These are phyloP conservation scores for Coccomyxa subellipsoidea DNA, from an alignment of 163 green algal genomes.

Conservation along the genomic window DNA sequence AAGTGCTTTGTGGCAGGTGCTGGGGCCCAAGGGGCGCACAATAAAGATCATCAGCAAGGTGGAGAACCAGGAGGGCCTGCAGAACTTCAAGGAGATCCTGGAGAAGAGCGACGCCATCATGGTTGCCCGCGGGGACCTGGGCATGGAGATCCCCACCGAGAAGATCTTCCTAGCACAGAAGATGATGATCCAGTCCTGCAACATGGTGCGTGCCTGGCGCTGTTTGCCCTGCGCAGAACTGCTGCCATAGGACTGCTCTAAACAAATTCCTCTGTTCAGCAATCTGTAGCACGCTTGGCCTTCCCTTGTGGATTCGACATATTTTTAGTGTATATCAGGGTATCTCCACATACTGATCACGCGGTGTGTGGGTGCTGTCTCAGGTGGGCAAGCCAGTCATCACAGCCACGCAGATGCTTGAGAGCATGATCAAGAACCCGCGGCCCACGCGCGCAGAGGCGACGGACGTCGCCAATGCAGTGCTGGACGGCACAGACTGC, in stretches of 20 bases:
- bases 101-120: conserved; percentile 88
- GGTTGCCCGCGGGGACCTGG: conserved; percentile 93
- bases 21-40: conserved; percentile 50
- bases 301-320: too few relatives aligned
- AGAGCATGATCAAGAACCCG: conserved; percentile 94
- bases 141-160: conserved; percentile 98
- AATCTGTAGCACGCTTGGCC: too few relatives aligned
- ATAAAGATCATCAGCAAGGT: conserved; percentile 96
- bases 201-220: conserved; percentile 51
- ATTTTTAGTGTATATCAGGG: too few relatives aligned
- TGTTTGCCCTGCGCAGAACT: too few relatives aligned
- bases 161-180: conserved; percentile 98
- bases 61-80: conserved; percentile 96
- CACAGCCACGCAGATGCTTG: conserved; percentile 94
- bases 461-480: conserved; percentile 98
- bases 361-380: not conserved
- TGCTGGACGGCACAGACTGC: conserved; percentile 96
- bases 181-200: conserved; percentile 98
- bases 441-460: conserved; percentile 95
- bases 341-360: too few relatives aligned
- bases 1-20: conserved; percentile 24
- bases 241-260: too few relatives aligned
- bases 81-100: conserved; percentile 95
- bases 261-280: too few relatives aligned
- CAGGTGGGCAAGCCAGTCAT: conserved; percentile 89